A percentile compares a stretch with the other conserved stretches of the same genome.
Conservation (phyloP, 2,329 filamentous ascomycete genomes). For the Ophiostoma ips region DNA sequence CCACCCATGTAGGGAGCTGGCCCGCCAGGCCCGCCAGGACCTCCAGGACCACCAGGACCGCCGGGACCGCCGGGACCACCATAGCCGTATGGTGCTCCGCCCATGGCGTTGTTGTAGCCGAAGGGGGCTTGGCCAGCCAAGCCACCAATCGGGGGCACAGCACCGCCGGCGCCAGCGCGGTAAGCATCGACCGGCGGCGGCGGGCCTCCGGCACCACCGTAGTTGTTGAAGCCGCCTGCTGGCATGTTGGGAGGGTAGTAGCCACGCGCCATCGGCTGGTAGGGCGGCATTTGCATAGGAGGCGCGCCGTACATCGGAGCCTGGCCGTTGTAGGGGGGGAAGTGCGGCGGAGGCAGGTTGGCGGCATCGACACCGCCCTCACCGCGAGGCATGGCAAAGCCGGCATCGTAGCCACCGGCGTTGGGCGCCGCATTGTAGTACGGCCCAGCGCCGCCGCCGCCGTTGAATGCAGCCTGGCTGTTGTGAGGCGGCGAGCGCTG, state of each 20-base stretch:
- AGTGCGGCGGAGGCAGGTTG: slow-evolving; percentile 8
- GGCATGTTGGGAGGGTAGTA: slow-evolving; percentile 43
- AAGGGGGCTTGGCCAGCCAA: slow-evolving; percentile 22
- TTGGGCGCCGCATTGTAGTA: slow-evolving; percentile 35
- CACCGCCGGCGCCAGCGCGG: slow-evolving; percentile 34
- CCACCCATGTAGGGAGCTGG: slow-evolving; percentile 41
- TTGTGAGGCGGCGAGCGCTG: slow-evolving; percentile 17
- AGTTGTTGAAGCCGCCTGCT: slow-evolving; percentile 31
- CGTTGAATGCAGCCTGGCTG: slow-evolving; percentile 5
- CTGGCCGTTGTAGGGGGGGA: slow-evolving; percentile 5
- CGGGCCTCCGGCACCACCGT: slow-evolving; percentile 29
- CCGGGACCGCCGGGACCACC: slow-evolving; percentile 22
- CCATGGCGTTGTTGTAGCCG: slow-evolving; percentile 37
- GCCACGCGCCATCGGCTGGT: slow-evolving; percentile 40
- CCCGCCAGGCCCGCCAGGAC: neutral
- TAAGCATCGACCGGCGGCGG: slow-evolving; percentile 35
- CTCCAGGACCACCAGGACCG: slow-evolving; percentile 22
- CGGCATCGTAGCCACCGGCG: slow-evolving; percentile 36
- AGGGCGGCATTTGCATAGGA: slow-evolving; percentile 29
- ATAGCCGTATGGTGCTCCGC: slow-evolving; percentile 27
- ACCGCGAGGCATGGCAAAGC: slow-evolving; percentile 36
- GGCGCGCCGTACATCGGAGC: slow-evolving; percentile 14
- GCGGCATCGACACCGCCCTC: slow-evolving; percentile 25
- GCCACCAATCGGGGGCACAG: slow-evolving; percentile 25
- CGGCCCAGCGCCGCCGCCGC: slow-evolving; percentile 23